phyloP scores from a whole-genome alignment of 805 yeast species.

The Suhomyces pyralidae region DNA sequence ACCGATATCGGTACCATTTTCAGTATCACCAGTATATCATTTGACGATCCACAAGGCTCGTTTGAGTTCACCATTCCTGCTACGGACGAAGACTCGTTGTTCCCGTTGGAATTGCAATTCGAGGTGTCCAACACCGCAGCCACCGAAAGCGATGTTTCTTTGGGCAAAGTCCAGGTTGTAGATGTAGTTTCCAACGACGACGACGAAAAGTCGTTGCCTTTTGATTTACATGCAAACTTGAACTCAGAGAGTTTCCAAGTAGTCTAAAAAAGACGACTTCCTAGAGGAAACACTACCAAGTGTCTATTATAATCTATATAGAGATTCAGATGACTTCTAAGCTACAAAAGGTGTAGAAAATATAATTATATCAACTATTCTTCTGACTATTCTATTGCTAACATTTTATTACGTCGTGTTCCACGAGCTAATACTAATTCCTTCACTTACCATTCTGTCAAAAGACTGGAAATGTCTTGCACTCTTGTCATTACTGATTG shows the following conservation, averaged over 20 bases:
- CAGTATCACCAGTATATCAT: conserved; percentile 52
- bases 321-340: no score
- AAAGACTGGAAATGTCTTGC: no score
- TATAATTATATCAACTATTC: no score
- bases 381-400: no score
- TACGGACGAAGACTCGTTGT: conserved; percentile 74
- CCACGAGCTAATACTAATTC: no score
- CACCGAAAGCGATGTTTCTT: conserved; percentile 41
- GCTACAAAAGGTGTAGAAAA: no score
- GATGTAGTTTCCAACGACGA: conserved; percentile 53
- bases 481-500: no score
- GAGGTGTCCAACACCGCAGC: conserved; percentile 44
- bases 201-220: conserved; percentile 60
- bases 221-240: conserved; percentile 59
- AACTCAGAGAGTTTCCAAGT: conserved; percentile 59
- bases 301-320: no score
- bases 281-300: no score
- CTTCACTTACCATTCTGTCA: no score
- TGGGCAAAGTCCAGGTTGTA: conserved; percentile 64
- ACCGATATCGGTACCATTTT: conserved; percentile 71
- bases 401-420: no score
- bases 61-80: conserved; percentile 78
- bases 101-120: conserved; percentile 82
- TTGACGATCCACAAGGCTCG: conserved; percentile 60
- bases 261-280: no score